Base-by-base conservation (phyloP, 2,329 filamentous ascomycete genomes). In the Mycocentrospora acerina region DNA sequence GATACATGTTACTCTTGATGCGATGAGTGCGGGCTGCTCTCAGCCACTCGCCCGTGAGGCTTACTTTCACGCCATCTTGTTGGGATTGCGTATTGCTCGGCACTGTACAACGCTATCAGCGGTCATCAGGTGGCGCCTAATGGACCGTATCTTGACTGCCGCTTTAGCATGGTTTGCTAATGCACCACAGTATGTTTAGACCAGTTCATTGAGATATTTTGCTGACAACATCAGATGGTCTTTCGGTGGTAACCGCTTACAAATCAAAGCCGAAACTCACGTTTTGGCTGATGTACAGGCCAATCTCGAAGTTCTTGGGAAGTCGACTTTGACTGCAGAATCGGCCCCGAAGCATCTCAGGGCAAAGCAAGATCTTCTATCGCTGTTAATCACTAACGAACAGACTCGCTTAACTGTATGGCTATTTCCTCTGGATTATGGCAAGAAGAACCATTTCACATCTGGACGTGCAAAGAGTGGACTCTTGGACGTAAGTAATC, bases 41-140 rank as follows among this genome's bases (percentile, higher is more conserved):
- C 93, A 98, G 62, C 91, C 93, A 10, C 80, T 98, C 62, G 87
- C 90, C 3, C 78, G 93, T 58, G 94, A 98, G 64, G 77, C 94
- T n/a, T 86, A 93, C 53, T 90, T 98, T 60, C 88, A 93, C 50
- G 81, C 95, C 37, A 72, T 97, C 10, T 71, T 96, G 3, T 88
- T 97, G 54, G 88, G 86, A 12, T 71, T 96, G 37, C 83, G 82
- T 45, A 80, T 97, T 7, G 70, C 97, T 35, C 82, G 80, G 47
- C 80, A 86, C 51, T 86, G 82, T 59, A 87, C 82, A 4, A 72
- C 73, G 4, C 64, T 79, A 16, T 82, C 82, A 28, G 77, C 84
- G 16, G 76, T 79, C 18, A 79, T 83, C 6, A 83, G 86, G 57
- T 93, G 87, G 83, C 82, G 85, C 42, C 73, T 97, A 25, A 96